These are phyloP conservation scores for Myxozyma mucilagina DNA, from an alignment of 805 yeast species.

Conservation along the genomic window DNA sequence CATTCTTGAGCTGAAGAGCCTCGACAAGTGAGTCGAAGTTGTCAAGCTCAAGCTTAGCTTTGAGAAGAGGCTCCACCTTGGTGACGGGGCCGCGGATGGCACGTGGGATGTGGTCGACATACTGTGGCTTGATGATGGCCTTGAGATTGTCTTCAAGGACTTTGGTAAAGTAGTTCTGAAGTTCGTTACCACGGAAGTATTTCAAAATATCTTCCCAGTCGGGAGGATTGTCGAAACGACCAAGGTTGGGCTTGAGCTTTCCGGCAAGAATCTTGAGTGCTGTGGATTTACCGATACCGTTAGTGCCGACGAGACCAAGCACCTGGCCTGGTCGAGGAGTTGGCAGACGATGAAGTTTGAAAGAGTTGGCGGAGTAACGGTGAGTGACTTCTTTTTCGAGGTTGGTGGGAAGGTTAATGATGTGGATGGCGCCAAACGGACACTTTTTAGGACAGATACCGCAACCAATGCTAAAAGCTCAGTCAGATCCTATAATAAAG, in stretches of 20 bases:
- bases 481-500: background rate
- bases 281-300: conserved; percentile 98
- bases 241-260: conserved; percentile 95
- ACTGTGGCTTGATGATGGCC: conserved; percentile 98
- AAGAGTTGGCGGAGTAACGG: conserved; percentile 96
- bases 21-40: conserved; percentile 64
- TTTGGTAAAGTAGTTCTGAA: conserved; percentile 93
- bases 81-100: conserved; percentile 89
- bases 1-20: conserved; percentile 70
- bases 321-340: conserved; percentile 99
- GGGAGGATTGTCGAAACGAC: conserved; percentile 92
- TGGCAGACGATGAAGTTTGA: conserved; percentile 94
- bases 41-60: conserved; percentile 71
- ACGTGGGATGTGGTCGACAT: conserved; percentile 95
- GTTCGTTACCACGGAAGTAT: conserved; percentile 94
- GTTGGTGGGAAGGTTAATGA: conserved; percentile 94
- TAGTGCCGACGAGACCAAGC: conserved; percentile 94
- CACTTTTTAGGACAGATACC: conserved; percentile 99
- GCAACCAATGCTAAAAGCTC: conserved; percentile 70
- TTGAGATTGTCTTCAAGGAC: conserved; percentile 90
- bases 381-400: conserved; percentile 91
- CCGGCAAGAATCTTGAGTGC: conserved; percentile 96
- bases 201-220: conserved; percentile 93
- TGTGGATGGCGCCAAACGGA: conserved; percentile 95
- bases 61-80: conserved; percentile 81